These are phyloP conservation scores for Penicillium brevicompactum DNA, from an alignment of 2,329 filamentous ascomycete species.

Conservation along the genomic window DNA sequence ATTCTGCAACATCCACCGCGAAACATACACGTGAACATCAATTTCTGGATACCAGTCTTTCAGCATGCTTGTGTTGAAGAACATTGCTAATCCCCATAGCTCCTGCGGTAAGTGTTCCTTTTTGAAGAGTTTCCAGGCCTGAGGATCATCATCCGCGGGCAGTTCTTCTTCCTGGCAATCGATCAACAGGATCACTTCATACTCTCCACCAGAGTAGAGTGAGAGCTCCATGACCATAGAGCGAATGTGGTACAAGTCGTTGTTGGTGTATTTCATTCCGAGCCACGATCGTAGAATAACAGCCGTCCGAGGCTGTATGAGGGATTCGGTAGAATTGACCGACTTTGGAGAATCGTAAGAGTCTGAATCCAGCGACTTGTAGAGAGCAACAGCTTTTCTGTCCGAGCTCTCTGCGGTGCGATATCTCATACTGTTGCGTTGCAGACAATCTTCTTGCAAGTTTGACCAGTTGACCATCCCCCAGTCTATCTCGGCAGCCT, in stretches of 20 bases:
- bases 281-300: slow-evolving; percentile 82
- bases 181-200: slow-evolving; percentile 81
- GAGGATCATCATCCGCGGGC: slow-evolving; percentile 46
- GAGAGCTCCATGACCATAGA: slow-evolving; percentile 81
- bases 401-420: slow-evolving; percentile 31
- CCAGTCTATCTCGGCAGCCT: slow-evolving; percentile 50
- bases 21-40: slow-evolving; percentile 12
- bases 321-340: not conserved
- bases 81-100: slow-evolving; percentile 8
- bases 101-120: slow-evolving; percentile 9
- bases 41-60: slow-evolving; percentile 16
- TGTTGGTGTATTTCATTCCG: slow-evolving; percentile 76
- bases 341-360: not conserved
- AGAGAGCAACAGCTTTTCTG: slow-evolving; percentile 1
- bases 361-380: slow-evolving; percentile 1
- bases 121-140: slow-evolving; percentile 8
- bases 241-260: slow-evolving; percentile 78
- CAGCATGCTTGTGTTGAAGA: slow-evolving; percentile 12
- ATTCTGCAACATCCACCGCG: not conserved
- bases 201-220: slow-evolving; percentile 79
- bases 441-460: slow-evolving; percentile 67
- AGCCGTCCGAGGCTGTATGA: slow-evolving; percentile 63
- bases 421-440: slow-evolving; percentile 59
- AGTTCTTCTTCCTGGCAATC: slow-evolving; percentile 78
- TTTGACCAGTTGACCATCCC: slow-evolving; percentile 68